These are phyloP conservation scores for Hsuehochloa calcarea DNA, from an alignment of 176 grass and related monocot genomes.

Conservation along the genomic window DNA sequence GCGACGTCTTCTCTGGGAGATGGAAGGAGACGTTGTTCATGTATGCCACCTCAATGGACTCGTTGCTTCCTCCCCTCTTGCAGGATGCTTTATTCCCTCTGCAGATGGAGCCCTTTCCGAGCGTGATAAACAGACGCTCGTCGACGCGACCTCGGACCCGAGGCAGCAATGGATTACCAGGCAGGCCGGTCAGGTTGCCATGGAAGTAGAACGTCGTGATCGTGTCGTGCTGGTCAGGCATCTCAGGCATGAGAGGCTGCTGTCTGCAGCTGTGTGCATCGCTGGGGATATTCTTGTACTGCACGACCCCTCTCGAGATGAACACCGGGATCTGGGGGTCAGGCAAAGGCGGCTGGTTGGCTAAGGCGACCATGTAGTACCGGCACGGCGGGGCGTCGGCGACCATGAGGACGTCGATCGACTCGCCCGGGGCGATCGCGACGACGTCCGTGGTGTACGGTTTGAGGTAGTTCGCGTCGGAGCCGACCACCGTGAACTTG, in stretches of 20 bases:
- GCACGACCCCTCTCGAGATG: neutral
- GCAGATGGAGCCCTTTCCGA: neutral
- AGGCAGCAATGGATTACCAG: neutral
- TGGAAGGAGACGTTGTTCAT: slow-evolving; percentile 28
- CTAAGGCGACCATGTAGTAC: slow-evolving; percentile 19
- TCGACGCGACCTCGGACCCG: neutral
- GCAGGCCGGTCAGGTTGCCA: neutral
- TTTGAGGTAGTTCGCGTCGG: neutral
- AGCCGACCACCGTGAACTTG: neutral
- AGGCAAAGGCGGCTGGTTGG: neutral
- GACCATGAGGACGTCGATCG: slow-evolving; percentile 13
- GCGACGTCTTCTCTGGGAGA: neutral
- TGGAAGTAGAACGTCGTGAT: neutral
- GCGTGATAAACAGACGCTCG: neutral
- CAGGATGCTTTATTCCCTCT: neutral
- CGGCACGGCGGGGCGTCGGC: neutral
- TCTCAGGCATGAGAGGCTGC: neutral
- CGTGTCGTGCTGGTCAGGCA: neutral
- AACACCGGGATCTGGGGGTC: neutral
- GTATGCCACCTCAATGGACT: neutral
- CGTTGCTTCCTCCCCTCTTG: neutral
- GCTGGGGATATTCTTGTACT: neutral
- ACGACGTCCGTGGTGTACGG: slow-evolving; percentile 24
- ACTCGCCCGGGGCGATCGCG: slow-evolving; percentile 10
- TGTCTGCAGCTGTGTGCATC: neutral